These are phyloP conservation scores for Zygosaccharomyces gambellarensis DNA, from an alignment of 805 yeast species.

Conservation along the genomic window DNA sequence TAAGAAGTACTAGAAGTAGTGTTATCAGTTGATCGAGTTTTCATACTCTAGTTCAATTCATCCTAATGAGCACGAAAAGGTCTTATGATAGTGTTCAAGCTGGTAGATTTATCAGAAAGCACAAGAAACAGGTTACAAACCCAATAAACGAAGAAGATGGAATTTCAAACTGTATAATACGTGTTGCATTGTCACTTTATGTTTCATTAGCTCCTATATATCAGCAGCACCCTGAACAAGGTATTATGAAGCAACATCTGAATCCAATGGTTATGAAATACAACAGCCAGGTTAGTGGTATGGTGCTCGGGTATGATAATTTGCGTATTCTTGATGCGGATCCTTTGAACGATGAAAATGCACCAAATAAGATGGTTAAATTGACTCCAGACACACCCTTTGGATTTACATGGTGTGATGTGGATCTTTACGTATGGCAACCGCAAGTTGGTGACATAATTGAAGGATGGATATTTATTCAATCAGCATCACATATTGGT, in stretches of 20 bases:
- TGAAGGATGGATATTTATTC: slow-evolving; percentile 87
- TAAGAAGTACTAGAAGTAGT: background rate
- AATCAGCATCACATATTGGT: slow-evolving; percentile 93
- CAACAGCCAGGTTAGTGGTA: slow-evolving; percentile 68
- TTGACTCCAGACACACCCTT: slow-evolving; percentile 80
- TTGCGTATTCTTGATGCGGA: slow-evolving; percentile 47
- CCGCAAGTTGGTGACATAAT: slow-evolving; percentile 83
- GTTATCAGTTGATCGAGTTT: background rate
- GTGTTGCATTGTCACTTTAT: slow-evolving; percentile 49
- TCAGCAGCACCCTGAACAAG: slow-evolving; percentile 62
- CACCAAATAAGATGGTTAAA: slow-evolving; percentile 49
- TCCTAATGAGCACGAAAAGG: slow-evolving; percentile 21
- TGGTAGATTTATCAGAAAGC: slow-evolving; percentile 27
- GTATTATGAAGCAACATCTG: slow-evolving; percentile 80
- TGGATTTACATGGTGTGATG: slow-evolving; percentile 79
- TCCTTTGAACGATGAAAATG: slow-evolving; percentile 38
- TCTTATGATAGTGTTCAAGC: slow-evolving; percentile 19
- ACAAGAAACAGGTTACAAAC: slow-evolving; percentile 25
- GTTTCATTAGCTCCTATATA: slow-evolving; percentile 86
- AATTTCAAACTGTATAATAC: slow-evolving; percentile 32
- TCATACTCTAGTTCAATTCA: background rate
- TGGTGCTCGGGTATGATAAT: slow-evolving; percentile 74
- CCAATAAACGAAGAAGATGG: slow-evolving; percentile 30
- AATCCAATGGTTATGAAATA: slow-evolving; percentile 87
- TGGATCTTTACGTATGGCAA: slow-evolving; percentile 81